Evolutionary conservation across 2,329 filamentous ascomycete species (phyloP), one percentile per base, ranked within the genome.

Genomic region (Neoarthrinium moseri): DNA sequence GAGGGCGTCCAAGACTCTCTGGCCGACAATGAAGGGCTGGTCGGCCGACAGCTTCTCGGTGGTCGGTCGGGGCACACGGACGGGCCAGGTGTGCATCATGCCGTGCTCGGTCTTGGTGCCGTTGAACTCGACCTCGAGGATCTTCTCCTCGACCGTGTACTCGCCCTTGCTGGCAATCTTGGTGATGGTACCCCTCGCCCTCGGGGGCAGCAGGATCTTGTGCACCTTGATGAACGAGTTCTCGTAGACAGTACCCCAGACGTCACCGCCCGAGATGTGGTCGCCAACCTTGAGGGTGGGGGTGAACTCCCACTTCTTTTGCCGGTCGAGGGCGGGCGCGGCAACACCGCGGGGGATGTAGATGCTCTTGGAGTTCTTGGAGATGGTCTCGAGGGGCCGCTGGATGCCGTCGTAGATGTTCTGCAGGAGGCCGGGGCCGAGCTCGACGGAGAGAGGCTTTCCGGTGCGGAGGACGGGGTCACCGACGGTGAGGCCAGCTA

Each of bases 391-490:
- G 59, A 99, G 84, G 41, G 94, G 94, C 65, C 94, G 86, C 71
- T 99, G 94, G 62, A 99, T 99, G 75, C 94, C 94, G 69, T 99
- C 94, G 78, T 97, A 99, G 70, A 99, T 99, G 57, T 94, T 96
- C 74, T 97, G 92, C 81, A 99, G 90, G 68, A 99, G 77, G 66
- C 94, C 94, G 53, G 94, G 94, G 41, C 94, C 94, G 38, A 99
- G 86, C 71, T 99, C 94, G 71, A 99, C 94, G 48, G 94, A 96
- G 46, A 99, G 78, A 53, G 94, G 94, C 80, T 97, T 96, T 69
- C 91, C 89, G 47, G 92, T 96, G 62, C 92, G 83, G 51, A 74
- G 62, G 56, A 99, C 94, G 41, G 94, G 94, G 66, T 99, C 94
- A 65, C 94, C 94, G 56, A 99, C 91, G 57, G 84, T 95, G 57